Evolutionary conservation across 495 filamentous ascomycete species (phyloP).

Genomic region (Rostrohypoxylon terebratum): DNA sequence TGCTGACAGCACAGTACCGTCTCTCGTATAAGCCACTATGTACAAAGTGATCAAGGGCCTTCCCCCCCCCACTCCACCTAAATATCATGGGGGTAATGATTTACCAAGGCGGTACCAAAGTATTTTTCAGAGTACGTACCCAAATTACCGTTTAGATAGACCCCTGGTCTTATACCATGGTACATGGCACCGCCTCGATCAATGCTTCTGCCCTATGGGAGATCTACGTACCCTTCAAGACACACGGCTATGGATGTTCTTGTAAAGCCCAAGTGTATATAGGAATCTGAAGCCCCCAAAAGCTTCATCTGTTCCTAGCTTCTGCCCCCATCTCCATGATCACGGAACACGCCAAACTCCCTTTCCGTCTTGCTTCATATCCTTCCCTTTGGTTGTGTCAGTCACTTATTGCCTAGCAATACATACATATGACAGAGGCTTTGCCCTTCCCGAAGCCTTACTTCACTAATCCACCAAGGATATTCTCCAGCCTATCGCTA

Average conservation of each 20-base stretch:
- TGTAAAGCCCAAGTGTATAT: constrained; percentile 40
- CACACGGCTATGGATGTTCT: constrained; percentile 29
- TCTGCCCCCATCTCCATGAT: constrained; percentile 47
- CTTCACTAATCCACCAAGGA: constrained; percentile 4
- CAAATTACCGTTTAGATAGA: constrained; percentile 14
- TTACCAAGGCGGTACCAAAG: background rate
- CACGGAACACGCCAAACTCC: constrained; percentile 29
- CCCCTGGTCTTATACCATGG: constrained; percentile 19
- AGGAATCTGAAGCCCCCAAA: constrained; percentile 49
- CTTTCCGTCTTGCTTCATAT: constrained; percentile 10
- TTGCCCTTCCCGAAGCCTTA: constrained; percentile 10
- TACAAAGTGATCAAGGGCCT: constrained; percentile 9
- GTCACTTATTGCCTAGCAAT: constrained; percentile 23
- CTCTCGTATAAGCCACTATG: constrained; percentile 7
- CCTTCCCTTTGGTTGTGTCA: constrained; percentile 15
- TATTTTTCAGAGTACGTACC: constrained; percentile 11
- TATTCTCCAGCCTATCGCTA: constrained; percentile 17
- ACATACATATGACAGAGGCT: constrained; percentile 36
- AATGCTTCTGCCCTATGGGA: constrained; percentile 39
- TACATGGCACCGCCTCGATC: constrained; percentile 18
- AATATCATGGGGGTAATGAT: constrained; percentile 3
- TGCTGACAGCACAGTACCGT: background rate
- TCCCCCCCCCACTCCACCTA: constrained; percentile 1
- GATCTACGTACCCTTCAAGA: constrained; percentile 9
- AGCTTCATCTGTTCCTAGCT: constrained; percentile 44